Evolutionary conservation across 1,139 yeast genomes (phyloP), one percentile per base, ranked within the genome.

Genomic region (Pichia sp.): DNA sequence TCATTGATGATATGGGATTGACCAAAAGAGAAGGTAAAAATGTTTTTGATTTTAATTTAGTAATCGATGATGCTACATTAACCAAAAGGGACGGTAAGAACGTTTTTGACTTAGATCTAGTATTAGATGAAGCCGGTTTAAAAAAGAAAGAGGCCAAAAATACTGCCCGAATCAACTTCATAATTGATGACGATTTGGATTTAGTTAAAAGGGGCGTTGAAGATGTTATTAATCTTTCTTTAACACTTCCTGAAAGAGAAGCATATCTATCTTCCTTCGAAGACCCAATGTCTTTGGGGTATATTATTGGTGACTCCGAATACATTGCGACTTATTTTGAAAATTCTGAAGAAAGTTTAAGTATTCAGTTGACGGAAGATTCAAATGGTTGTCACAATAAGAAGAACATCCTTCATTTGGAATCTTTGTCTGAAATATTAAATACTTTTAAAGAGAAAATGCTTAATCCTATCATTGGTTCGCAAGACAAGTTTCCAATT

Each of bases 81-180:
- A 41, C 19, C 26, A 64, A 62, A 50, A 61, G 67, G 52, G 63
- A 60, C 36, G 59, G 60, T 5, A 62, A 61, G 36, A 61, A 61
- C 29, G 57, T 63, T 8, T 54, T 52, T 4, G 50, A 55, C 30
- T n/a, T 62, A 5, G 52, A 61, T 30, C 19, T 61, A 32, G 46
- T 45, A 19, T 16, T 55, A 23, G 60, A 57, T 19, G 65, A 57
- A 8, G 53, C 46, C 8, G 36, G 34, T 1, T 7, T 56, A 13
- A 42, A 50, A 7, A 63, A 64, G 47, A 59, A 67, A 51, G 63
- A 64, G 31, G 54, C 56, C 2, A 58, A 59, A 23, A 56, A 52
- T 43, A 46, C 54, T 8, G 53, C 55, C 8, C 54, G 54, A 40
- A 16, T 58, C 29, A 41, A 58, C 36, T 38, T 59, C 13, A 47